Evolutionary conservation across 106 monocot species (phyloP).

Genomic region (Platanthera zijinensis): DNA sequence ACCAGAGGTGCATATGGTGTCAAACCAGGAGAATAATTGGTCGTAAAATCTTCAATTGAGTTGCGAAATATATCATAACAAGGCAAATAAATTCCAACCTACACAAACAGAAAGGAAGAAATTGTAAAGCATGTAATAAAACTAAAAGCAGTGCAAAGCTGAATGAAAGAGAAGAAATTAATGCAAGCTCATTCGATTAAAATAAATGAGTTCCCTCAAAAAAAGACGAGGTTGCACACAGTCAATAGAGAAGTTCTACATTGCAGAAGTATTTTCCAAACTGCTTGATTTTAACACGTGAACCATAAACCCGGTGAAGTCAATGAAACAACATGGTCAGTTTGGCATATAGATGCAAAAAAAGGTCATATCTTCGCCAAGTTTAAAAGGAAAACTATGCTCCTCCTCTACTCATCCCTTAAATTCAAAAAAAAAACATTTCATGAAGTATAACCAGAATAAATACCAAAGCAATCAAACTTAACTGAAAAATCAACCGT

Average conservation of each 20-base stretch:
- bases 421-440: background rate
- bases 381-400: background rate
- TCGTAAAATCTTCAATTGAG: constrained; percentile 70
- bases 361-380: background rate
- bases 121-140: background rate
- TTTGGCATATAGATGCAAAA: background rate
- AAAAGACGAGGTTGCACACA: background rate
- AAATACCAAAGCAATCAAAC: background rate
- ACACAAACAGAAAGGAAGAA: constrained; percentile 12
- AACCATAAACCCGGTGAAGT: background rate
- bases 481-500: background rate
- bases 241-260: background rate
- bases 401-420: background rate
- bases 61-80: constrained; percentile 94
- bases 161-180: background rate
- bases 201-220: background rate
- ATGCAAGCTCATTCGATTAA: background rate
- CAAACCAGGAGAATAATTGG: constrained; percentile 52
- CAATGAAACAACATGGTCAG: background rate
- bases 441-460: background rate
- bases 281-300: background rate
- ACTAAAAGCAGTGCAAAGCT: background rate
- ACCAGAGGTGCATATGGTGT: constrained; percentile 87
- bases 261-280: background rate
- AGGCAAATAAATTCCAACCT: constrained; percentile 97